Conservation (phyloP, 1,284 basidiomycete genomes). For the Fomitopsis pinicola region DNA sequence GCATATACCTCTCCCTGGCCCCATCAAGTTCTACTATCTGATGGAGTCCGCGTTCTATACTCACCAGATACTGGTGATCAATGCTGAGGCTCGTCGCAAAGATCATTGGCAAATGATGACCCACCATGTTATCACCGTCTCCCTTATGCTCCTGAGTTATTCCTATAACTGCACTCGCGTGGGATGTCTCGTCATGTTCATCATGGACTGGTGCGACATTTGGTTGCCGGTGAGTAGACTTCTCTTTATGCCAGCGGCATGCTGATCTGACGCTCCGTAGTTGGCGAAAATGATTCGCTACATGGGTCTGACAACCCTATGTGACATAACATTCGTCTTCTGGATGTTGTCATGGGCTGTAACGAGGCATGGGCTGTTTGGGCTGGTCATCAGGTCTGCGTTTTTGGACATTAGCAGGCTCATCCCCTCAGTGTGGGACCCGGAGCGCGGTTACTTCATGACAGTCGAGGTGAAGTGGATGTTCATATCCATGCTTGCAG, state of each 20-base stretch:
- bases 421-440: constrained; percentile 56
- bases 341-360: constrained; percentile 90
- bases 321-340: constrained; percentile 75
- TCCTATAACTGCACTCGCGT: constrained; percentile 82
- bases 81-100: constrained; percentile 89
- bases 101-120: constrained; percentile 96
- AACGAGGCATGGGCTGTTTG: constrained; percentile 81
- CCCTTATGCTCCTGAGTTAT: constrained; percentile 79
- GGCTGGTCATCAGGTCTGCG: constrained; percentile 62
- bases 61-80: constrained; percentile 88
- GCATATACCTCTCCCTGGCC: constrained; percentile 69
- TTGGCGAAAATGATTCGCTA: constrained; percentile 94
- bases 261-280: constrained; percentile 34
- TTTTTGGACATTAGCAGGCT: constrained; percentile 43
- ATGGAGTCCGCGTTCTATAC: constrained; percentile 90
- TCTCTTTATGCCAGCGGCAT: background rate
- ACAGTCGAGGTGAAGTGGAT: constrained; percentile 38
- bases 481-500: constrained; percentile 57
- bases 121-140: constrained; percentile 90
- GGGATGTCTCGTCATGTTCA: constrained; percentile 82
- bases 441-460: constrained; percentile 54
- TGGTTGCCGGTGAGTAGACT: constrained; percentile 73
- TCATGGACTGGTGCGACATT: constrained; percentile 95
- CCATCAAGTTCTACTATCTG: constrained; percentile 91
- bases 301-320: constrained; percentile 60